A percentile compares a stretch with the other conserved stretches of the same genome.
Evolutionary conservation across 2,329 filamentous ascomycete genomes (phyloP).

Genomic region (Venturia asperata): DNA sequence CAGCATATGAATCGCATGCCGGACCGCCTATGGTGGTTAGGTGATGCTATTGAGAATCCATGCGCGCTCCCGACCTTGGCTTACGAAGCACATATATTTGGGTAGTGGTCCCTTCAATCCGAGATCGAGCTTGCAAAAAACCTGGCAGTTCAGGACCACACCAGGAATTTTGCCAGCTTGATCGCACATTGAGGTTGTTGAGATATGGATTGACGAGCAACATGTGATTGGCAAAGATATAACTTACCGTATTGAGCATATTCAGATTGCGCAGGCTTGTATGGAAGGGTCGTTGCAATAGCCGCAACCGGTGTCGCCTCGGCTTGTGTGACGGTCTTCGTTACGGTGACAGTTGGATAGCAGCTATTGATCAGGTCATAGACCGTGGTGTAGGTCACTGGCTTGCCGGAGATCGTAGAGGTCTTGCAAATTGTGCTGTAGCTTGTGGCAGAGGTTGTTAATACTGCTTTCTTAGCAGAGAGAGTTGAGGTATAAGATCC

Average conservation of each 20-base stretch:
- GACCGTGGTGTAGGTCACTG: not conserved
- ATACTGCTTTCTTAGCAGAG: not conserved
- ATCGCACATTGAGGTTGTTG: too few species aligned
- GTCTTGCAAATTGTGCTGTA: not conserved
- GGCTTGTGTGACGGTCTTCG: not conserved
- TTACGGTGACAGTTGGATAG: not conserved
- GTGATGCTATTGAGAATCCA: too few species aligned
- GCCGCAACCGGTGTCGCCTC: not conserved
- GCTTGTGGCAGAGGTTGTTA: not conserved
- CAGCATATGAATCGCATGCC: slow-evolving; percentile 7
- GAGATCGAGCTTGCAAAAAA: too few species aligned
- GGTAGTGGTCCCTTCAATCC: too few species aligned
- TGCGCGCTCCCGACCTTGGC: too few species aligned
- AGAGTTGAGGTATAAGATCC: too few species aligned
- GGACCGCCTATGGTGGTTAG: slow-evolving; percentile 5
- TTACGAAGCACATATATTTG: too few species aligned
- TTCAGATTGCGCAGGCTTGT: not conserved
- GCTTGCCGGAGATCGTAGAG: not conserved
- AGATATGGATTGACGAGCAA: too few species aligned
- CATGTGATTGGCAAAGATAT: too few species aligned
- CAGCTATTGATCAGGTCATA: not conserved
- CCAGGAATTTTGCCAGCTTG: too few species aligned
- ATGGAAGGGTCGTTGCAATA: not conserved
- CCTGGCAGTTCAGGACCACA: too few species aligned
- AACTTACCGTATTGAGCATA: not conserved